Base-by-base conservation (phyloP, 495 filamentous ascomycete genomes). In the Lindgomyces ingoldianus region DNA sequence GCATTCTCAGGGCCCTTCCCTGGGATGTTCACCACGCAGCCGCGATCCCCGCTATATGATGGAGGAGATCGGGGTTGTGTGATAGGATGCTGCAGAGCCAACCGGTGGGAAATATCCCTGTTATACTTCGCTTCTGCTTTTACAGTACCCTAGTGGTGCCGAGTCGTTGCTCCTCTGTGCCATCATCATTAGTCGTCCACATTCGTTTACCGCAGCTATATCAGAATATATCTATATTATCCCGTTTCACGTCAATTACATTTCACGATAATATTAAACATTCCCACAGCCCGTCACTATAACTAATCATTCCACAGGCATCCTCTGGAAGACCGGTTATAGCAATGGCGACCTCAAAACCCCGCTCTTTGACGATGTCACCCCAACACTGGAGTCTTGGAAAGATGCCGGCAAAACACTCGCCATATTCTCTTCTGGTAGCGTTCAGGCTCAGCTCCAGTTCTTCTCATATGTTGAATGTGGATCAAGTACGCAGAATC, bases 381-480 rank as follows among this genome's bases (percentile, higher is more conserved):
- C 79, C 18, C 81, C 82, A 21, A 75, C 76, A 33, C 71, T 91
- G 42, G 72, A 75, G 21, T 22, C 71, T 41, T 90, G 86, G 87
- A 69, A 74, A 42, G 57, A 67, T 2, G 67, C 73, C 14, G 78
- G 78, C 10, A 69, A 82, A 27, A 70, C 70, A 21, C 77, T 90
- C 42, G 80, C 84, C 68, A 89, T 91, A 70, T 91, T 89, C 76
- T 89, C 86, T 8, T 87, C 83, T 18, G 88, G 88, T 30, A 87
- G 83, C 6, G 85, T 91, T 14, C 76, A 84, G 52, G 88, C 88
- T 24, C 88, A 91, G 76, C 86, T 87, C 72, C 78, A 90, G 54
- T 76, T 90, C 36, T 90, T 91, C 73, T 68, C 75, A 57, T 81
- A 89, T 74, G 89, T 88, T n/a, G 76, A 83, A 67, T 74, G 76